A percentile compares a stretch with the other conserved stretches of the same genome.
These are phyloP conservation scores for Carpinus viminea DNA, from an alignment of 306 rosid genomes.

Conservation along the genomic window DNA sequence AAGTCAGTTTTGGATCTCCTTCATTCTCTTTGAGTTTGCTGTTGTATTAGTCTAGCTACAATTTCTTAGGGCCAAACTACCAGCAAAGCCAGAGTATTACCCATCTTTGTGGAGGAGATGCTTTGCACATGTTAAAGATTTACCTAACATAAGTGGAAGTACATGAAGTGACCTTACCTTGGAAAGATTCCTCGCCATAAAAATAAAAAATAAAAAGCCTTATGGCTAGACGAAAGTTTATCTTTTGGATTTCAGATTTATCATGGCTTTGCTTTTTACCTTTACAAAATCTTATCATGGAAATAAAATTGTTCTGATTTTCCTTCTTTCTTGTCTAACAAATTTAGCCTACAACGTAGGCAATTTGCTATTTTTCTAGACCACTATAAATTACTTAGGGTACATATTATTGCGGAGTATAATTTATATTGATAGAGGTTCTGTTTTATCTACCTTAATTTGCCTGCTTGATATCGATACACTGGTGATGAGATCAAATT, in stretches of 20 bases:
- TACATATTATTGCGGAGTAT: background rate
- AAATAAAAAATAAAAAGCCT: too few relatives aligned
- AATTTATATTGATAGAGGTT: background rate
- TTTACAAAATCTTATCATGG: background rate
- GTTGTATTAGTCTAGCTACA: background rate
- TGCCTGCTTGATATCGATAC: background rate
- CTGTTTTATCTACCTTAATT: background rate
- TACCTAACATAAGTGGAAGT: too few relatives aligned
- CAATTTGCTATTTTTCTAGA: background rate
- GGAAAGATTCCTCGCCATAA: too few relatives aligned
- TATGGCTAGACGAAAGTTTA: background rate
- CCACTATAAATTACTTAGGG: background rate
- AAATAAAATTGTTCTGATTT: background rate
- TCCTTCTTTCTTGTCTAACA: too few relatives aligned
- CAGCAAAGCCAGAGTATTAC: too few relatives aligned
- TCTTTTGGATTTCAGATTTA: background rate
- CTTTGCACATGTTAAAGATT: too few relatives aligned
- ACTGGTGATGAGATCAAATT: background rate
- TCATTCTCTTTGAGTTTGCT: conserved; percentile 42
- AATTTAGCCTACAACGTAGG: background rate
- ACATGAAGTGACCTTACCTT: too few relatives aligned
- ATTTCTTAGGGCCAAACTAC: too few relatives aligned
- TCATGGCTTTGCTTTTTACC: background rate
- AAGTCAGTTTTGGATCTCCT: conserved; percentile 71
- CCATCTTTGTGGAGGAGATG: too few relatives aligned